Conservation (phyloP, 2,329 filamentous ascomycete genomes). For the Xylariaceae sp. region DNA sequence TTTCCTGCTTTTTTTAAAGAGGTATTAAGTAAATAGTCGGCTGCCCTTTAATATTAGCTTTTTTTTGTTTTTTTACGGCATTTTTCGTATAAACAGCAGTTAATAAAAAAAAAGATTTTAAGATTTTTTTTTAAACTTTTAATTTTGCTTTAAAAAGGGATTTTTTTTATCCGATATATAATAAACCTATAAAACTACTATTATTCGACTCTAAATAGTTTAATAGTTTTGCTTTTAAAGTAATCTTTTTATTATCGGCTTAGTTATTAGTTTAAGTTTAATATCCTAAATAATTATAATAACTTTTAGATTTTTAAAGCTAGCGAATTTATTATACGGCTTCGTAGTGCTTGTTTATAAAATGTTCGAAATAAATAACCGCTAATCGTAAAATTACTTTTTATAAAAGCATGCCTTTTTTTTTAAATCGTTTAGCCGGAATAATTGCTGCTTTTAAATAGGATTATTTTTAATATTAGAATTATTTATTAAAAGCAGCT, state of each 20-base stretch:
- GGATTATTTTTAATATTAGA: neutral
- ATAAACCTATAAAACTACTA: neutral
- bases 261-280: neutral
- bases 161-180: no score
- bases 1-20: no score
- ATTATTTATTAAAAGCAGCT: neutral
- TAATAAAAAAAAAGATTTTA: neutral
- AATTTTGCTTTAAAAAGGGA: neutral
- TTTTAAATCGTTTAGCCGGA: neutral
- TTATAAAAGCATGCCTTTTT: neutral
- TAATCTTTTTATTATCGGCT: neutral
- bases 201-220: neutral
- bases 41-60: no score
- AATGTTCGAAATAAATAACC: neutral
- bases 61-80: neutral
- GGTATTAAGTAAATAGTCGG: no score
- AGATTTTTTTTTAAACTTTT: neutral
- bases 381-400: neutral
- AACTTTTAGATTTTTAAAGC: no score
- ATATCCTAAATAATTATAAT: neutral
- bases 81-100: no score
- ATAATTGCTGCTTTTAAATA: neutral
- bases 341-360: neutral
- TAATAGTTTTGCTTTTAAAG: neutral
- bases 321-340: neutral